phyloP scores from a whole-genome alignment of 805 yeast genomes.

The Candida xiaguanensis region DNA sequence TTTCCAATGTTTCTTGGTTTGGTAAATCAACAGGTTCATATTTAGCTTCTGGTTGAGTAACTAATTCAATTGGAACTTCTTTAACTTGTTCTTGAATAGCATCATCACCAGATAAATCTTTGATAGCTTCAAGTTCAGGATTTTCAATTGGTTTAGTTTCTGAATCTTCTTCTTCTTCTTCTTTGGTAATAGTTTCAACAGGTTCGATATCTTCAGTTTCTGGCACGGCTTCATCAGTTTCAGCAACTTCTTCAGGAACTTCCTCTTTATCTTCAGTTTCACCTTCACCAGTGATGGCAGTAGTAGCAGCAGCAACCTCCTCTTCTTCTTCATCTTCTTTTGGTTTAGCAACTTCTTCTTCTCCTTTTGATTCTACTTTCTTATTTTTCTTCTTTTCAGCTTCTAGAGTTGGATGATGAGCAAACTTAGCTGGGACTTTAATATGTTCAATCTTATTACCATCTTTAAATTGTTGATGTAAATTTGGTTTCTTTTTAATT shows the following conservation, averaged over 20 bases:
- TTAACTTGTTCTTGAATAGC: constrained; percentile 23
- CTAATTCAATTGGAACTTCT: constrained; percentile 34
- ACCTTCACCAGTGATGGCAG: too few relatives aligned
- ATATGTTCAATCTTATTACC: constrained; percentile 29
- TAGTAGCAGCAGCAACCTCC: too few relatives aligned
- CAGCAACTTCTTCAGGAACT: constrained; percentile 1
- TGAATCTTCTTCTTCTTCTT: constrained; percentile 22
- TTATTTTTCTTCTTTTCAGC: constrained; percentile 29
- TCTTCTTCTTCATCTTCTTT: constrained; percentile 8
- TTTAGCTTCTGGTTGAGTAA: constrained; percentile 29
- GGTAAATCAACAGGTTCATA: constrained; percentile 34
- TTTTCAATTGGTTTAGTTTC: constrained; percentile 11
- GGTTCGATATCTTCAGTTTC: background rate
- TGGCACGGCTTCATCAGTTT: too few relatives aligned
- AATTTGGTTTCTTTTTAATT: constrained; percentile 21
- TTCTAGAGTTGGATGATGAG: constrained; percentile 37
- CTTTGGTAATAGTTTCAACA: background rate
- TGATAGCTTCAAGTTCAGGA: constrained; percentile 14
- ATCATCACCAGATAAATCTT: constrained; percentile 24
- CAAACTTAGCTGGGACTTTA: constrained; percentile 38
- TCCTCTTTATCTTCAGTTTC: constrained; percentile 2
- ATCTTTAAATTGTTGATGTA: constrained; percentile 32
- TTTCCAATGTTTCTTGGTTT: constrained; percentile 31
- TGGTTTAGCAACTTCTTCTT: constrained; percentile 17
- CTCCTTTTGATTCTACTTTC: constrained; percentile 19